phyloP scores from a whole-genome alignment of 2,329 filamentous ascomycete genomes.

The Corinectria fuckeliana region DNA sequence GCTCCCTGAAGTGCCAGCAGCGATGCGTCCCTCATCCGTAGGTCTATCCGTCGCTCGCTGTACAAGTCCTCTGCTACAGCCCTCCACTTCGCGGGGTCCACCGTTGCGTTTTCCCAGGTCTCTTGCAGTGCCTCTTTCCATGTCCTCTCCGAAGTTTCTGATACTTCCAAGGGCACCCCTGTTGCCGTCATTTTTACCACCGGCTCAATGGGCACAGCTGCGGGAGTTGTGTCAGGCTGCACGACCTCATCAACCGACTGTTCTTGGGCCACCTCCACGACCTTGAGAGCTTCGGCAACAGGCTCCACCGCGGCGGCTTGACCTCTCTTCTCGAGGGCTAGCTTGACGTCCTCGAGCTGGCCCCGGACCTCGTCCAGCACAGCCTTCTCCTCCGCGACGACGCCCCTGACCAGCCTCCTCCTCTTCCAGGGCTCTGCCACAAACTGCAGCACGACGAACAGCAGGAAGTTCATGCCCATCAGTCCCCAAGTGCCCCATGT shows the following conservation, averaged over 20 bases:
- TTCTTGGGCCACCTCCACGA: conserved; percentile 7
- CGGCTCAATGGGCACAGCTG: conserved; percentile 4
- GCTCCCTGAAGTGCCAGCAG: conserved; percentile 72
- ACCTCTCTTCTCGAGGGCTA: conserved; percentile 37
- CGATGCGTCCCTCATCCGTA: conserved; percentile 74
- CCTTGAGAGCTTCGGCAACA: conserved; percentile 19
- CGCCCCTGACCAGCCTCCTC: conserved; percentile 78
- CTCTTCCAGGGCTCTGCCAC: conserved; percentile 93
- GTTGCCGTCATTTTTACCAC: too few species aligned
- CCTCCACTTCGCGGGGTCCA: conserved; percentile 54
- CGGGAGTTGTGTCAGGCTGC: conserved; percentile 8
- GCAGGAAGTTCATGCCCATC: conserved; percentile 93
- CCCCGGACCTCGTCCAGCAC: conserved; percentile 56
- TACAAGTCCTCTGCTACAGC: conserved; percentile 62
- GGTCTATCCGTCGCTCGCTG: conserved; percentile 67
- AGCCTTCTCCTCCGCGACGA: conserved; percentile 78
- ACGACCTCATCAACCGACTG: conserved; percentile 6
- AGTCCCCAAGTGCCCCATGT: conserved; percentile 99
- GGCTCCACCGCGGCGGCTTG: conserved; percentile 24
- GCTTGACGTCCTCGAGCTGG: conserved; percentile 48
- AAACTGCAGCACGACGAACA: conserved; percentile 86
- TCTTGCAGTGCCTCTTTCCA: conserved; percentile 10
- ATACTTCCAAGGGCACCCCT: conserved; percentile 6
- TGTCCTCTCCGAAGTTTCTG: conserved; percentile 7
- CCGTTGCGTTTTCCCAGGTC: conserved; percentile 53